A percentile compares a stretch with the other conserved stretches of the same genome.
phyloP scores from a whole-genome alignment of 345 rosid genomes.

The Pseudoturritis turrita region DNA sequence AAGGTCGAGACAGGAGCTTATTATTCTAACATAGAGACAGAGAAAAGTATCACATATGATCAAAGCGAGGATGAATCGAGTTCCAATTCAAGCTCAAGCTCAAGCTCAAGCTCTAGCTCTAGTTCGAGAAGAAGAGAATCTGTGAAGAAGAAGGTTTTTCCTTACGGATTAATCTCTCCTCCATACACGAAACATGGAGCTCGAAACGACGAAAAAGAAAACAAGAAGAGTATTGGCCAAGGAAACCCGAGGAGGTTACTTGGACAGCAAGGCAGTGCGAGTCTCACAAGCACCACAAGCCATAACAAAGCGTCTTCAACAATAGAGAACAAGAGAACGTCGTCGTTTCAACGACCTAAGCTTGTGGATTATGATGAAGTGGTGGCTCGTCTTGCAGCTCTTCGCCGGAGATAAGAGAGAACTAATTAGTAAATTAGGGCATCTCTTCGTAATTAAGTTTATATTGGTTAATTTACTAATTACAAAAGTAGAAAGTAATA shows the following conservation, averaged over 20 bases:
- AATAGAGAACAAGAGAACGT: slow-evolving; percentile 22
- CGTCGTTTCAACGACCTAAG: not conserved
- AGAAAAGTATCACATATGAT: slow-evolving; percentile 1
- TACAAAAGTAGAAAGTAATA: not conserved
- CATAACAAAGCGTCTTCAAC: not conserved
- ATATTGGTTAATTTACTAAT: not conserved
- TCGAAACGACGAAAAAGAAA: slow-evolving; percentile 22
- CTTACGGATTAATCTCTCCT: slow-evolving; percentile 43
- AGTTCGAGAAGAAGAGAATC: slow-evolving; percentile 30
- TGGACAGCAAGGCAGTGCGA: slow-evolving; percentile 11
- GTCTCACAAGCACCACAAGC: too few relatives aligned
- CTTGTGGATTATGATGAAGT: slow-evolving; percentile 29
- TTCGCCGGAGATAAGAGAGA: slow-evolving; percentile 9
- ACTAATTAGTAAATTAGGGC: not conserved
- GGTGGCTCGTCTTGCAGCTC: slow-evolving; percentile 19
- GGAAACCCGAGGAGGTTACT: slow-evolving; percentile 33
- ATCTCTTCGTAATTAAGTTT: not conserved
- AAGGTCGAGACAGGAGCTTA: slow-evolving; percentile 26
- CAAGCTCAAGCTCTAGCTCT: slow-evolving; percentile 38
- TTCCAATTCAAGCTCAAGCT: slow-evolving; percentile 40
- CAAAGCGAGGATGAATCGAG: slow-evolving; percentile 46
- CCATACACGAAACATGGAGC: slow-evolving; percentile 37
- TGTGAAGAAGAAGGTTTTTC: slow-evolving; percentile 32
- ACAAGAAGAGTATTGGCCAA: not conserved
- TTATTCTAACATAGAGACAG: slow-evolving; percentile 8